phyloP scores from a whole-genome alignment of 441 rosid genomes.

The Isatis lusitanica region DNA sequence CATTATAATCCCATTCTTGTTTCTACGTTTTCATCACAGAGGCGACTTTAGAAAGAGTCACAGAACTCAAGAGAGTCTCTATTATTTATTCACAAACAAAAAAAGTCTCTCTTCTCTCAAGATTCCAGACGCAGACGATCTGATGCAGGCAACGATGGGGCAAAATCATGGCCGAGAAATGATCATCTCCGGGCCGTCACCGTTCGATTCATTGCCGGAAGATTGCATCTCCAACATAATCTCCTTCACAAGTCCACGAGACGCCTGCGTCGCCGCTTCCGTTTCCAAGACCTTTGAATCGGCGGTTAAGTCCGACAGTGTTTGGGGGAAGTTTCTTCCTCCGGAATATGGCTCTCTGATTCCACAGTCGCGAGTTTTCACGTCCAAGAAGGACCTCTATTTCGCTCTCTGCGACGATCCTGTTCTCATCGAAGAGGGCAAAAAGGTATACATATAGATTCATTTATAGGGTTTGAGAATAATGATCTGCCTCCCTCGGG shows the following conservation, averaged over 20 bases:
- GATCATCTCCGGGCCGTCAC: background rate
- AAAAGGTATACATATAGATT: slow-evolving; percentile 26
- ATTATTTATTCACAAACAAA: too few species aligned
- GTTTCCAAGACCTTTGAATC: slow-evolving; percentile 34
- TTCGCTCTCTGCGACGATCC: slow-evolving; percentile 26
- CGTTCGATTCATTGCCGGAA: slow-evolving; percentile 27
- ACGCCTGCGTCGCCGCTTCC: slow-evolving; percentile 28
- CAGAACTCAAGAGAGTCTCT: too few species aligned
- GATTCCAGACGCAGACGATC: background rate
- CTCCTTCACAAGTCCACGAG: slow-evolving; percentile 36
- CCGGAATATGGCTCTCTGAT: slow-evolving; percentile 7
- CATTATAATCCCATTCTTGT: too few species aligned
- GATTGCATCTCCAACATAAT: slow-evolving; percentile 37
- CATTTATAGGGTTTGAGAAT: background rate
- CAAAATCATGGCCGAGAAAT: background rate
- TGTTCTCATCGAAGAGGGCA: slow-evolving; percentile 30
- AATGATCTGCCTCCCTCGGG: background rate
- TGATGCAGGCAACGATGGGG: background rate
- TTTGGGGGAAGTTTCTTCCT: slow-evolving; percentile 42
- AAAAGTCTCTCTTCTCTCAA: background rate
- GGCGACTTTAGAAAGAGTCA: background rate
- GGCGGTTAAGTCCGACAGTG: slow-evolving; percentile 31
- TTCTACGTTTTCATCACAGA: background rate
- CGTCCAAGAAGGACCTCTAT: slow-evolving; percentile 37
- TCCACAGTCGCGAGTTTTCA: background rate